phyloP scores from a whole-genome alignment of 768 basidiomycete species.

The Dacryopinax primogenitus region DNA sequence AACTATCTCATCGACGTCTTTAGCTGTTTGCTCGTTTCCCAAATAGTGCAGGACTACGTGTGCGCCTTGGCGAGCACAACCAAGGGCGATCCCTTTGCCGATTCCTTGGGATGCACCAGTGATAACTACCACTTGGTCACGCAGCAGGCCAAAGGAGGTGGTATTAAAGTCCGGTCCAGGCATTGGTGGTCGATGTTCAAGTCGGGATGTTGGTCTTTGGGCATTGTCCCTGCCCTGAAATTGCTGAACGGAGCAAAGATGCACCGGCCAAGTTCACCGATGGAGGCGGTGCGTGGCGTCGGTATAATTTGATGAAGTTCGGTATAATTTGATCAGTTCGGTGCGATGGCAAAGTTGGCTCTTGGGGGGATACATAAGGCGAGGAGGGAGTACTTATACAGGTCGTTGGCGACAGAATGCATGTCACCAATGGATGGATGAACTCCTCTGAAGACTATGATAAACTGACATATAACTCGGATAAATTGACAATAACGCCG shows the following conservation, averaged over 20 bases:
- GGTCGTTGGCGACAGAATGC: not conserved
- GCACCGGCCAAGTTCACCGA: not conserved
- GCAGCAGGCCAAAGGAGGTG: constrained; percentile 14
- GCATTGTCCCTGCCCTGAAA: no score
- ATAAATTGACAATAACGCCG: no score
- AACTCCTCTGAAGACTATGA: not conserved
- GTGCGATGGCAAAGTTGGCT: not conserved
- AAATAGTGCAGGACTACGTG: constrained; percentile 56
- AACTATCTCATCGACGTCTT: constrained; percentile 37
- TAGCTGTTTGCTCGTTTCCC: constrained; percentile 43
- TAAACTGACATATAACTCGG: no score
- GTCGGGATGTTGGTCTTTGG: not conserved
- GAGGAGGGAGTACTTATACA: not conserved
- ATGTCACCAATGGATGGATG: not conserved
- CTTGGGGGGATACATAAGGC: not conserved
- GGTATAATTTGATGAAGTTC: not conserved
- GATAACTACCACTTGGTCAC: constrained; percentile 50
- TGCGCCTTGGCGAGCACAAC: constrained; percentile 53
- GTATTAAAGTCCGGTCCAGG: constrained; percentile 13
- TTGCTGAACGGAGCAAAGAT: not conserved
- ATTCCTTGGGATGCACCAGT: constrained; percentile 67
- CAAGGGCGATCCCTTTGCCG: constrained; percentile 54
- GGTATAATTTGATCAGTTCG: not conserved
- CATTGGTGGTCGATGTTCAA: not conserved
- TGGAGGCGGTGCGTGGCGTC: not conserved